Conservation (phyloP, 2,329 filamentous ascomycete genomes). For the Verticillium nonalfalfae region DNA sequence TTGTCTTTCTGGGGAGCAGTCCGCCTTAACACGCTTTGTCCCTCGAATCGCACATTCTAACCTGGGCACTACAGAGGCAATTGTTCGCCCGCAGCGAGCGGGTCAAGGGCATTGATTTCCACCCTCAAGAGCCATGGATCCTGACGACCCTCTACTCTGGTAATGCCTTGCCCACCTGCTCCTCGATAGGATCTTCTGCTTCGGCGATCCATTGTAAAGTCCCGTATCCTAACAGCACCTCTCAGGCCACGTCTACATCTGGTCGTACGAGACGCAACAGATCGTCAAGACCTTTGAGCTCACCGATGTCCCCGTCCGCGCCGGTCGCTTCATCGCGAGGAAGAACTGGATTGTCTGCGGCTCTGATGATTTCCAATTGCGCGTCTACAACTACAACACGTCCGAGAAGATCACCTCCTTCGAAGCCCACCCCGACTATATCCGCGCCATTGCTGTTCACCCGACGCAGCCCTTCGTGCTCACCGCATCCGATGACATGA, state of each 20-base stretch:
- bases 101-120: constrained; percentile 96
- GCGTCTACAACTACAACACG: constrained; percentile 99
- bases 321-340: constrained; percentile 89
- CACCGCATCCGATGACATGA: constrained; percentile 97
- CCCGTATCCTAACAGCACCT: background rate
- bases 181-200: background rate
- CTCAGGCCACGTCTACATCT: constrained; percentile 93
- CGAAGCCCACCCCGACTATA: constrained; percentile 97
- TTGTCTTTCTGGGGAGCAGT: background rate
- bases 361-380: constrained; percentile 72
- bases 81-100: constrained; percentile 77
- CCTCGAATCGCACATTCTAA: constrained; percentile 5
- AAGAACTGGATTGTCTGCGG: constrained; percentile 99
- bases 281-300: constrained; percentile 99
- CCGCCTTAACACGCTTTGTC: constrained; percentile 1
- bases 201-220: background rate
- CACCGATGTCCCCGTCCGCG: constrained; percentile 94
- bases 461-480: constrained; percentile 93
- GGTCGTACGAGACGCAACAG: constrained; percentile 94
- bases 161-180: constrained; percentile 35
- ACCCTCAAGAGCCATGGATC: constrained; percentile 94
- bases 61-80: constrained; percentile 28
- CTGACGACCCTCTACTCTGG: constrained; percentile 95
- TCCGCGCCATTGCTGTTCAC: constrained; percentile 92
- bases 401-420: constrained; percentile 97